Evolutionary conservation across 495 filamentous ascomycete genomes (phyloP), one percentile per base, ranked within the genome.

Genomic region (Xeromyces bisporus): DNA sequence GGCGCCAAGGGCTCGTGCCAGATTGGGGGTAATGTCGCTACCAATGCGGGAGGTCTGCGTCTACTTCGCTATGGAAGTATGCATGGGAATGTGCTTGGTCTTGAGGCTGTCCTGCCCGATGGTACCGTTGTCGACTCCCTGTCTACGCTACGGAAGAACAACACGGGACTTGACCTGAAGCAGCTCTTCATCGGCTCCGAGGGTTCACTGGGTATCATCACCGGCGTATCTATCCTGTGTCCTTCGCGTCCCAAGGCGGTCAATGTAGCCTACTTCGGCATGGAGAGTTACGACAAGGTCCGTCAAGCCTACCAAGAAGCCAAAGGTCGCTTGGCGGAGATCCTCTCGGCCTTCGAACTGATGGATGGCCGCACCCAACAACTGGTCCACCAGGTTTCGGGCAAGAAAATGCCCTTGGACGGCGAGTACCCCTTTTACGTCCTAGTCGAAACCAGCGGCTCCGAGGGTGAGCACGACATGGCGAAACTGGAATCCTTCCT

Each of bases 1-100:
- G 89, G 89, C 36, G 89, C 89, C 1, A 97, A 97, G 59, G 89
- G 89, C 6, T 93, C 83, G 7, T 96, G 91, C 58, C 91, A 96
- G 29, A 77, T 97, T 35, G 89, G 91, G 35, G 89, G 91, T n/a
- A 96, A 94, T 46, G 77, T 96, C n/a, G 73, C 89, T 0, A 93
- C 87, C 20, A 97, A 97, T 43, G 89, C 89, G 1, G 89, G 89
- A 29, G 89, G 89, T 0, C 66, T 97, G 20, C 71, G 89, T 24
- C 62, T 97, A 9, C 66, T 97, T 14, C 71, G 89, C 18, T 97
- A 97, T 52, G 89, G 89, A 21, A 89, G 78, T 58, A 60, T 97
- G 29, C 89, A 96, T 50, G 89, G 89, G 1, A 96, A 64, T 21
- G 81, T 94, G 1, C 64, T 97, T 7, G 89, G 89, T 11, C 63